phyloP scores from a whole-genome alignment of 2,329 filamentous ascomycete genomes.

The Aspergillus ochraceoroseus region DNA sequence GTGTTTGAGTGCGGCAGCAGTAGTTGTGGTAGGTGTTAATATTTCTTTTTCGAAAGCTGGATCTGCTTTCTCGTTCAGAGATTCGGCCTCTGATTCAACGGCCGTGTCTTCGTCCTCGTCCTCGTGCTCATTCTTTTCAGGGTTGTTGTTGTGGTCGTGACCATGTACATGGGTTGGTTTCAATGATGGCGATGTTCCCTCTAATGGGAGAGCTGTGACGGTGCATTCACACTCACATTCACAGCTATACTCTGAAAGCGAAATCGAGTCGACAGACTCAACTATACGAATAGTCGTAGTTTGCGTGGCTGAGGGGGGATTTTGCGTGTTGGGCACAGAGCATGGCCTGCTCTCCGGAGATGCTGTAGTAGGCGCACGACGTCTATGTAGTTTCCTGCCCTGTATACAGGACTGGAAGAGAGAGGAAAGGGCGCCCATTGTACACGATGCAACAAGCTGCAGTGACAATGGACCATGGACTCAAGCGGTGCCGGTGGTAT shows the following conservation, averaged over 20 bases:
- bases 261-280: no score
- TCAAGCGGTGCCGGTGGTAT: no score
- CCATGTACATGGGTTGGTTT: no score
- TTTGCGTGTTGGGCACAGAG: not conserved
- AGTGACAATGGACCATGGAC: no score
- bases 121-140: not conserved
- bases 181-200: no score
- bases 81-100: not conserved
- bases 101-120: not conserved
- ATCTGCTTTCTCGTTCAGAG: not conserved
- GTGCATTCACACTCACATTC: constrained; percentile 1
- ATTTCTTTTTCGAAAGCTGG: no score
- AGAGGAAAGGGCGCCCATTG: not conserved
- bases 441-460: no score
- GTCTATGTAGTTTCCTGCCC: not conserved
- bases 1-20: no score
- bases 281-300: constrained; percentile 19
- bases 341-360: not conserved
- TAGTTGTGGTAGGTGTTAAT: no score
- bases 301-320: constrained; percentile 1
- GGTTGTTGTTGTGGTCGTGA: no score
- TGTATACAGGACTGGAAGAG: constrained; percentile 8
- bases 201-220: no score
- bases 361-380: not conserved
- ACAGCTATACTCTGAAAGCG: constrained; percentile 10